A percentile compares a stretch with the other conserved stretches of the same genome.
These are phyloP conservation scores for Boletus rufocinnamomeus DNA, from an alignment of 768 basidiomycete species.

Conservation along the genomic window DNA sequence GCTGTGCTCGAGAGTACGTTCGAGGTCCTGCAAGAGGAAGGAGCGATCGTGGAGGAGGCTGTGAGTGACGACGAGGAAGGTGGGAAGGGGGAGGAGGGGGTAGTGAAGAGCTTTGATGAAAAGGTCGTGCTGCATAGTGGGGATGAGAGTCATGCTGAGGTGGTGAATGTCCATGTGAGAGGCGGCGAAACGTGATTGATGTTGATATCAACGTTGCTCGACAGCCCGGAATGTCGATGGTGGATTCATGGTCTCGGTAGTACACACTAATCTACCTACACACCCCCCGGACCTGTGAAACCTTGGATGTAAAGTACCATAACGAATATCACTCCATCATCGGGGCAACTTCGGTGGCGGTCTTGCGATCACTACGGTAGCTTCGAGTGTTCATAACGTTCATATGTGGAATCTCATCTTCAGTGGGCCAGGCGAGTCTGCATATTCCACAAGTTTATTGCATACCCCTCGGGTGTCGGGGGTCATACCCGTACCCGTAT, in stretches of 20 bases:
- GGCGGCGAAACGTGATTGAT: slow-evolving; percentile 10
- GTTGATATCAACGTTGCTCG: not conserved
- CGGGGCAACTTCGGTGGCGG: not conserved
- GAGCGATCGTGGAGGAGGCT: slow-evolving; percentile 67
- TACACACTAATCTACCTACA: not conserved
- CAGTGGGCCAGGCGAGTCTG: not conserved
- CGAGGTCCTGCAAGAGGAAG: slow-evolving; percentile 58
- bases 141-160: slow-evolving; percentile 8
- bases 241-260: not conserved
- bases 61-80: slow-evolving; percentile 44
- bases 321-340: not conserved
- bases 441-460: too few relatives aligned
- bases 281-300: not conserved
- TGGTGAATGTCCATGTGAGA: slow-evolving; percentile 23
- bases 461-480: too few relatives aligned
- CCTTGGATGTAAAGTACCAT: not conserved
- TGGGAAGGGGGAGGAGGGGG: slow-evolving; percentile 14
- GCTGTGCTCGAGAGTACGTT: slow-evolving; percentile 65
- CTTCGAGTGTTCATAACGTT: too few relatives aligned
- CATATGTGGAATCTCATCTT: not conserved
- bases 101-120: slow-evolving; percentile 41
- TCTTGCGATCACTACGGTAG: too few relatives aligned
- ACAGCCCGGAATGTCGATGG: not conserved
- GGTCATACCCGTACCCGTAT: too few relatives aligned
- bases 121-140: slow-evolving; percentile 39